Conservation (phyloP, 352 stramenopile species). For the Phytophthora niederhauseri region DNA sequence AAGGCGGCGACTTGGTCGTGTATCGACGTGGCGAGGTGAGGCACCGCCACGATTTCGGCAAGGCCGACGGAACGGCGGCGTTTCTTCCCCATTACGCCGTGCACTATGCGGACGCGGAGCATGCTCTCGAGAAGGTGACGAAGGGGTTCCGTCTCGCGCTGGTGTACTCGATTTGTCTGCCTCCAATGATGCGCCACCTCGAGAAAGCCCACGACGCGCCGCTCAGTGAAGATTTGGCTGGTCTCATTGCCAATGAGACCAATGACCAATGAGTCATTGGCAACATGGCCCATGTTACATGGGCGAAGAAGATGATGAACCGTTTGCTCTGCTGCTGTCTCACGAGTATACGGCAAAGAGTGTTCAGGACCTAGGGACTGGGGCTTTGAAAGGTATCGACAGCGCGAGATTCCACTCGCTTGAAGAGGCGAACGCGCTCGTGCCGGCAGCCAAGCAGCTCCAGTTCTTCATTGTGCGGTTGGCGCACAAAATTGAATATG, state of each 20-base stretch:
- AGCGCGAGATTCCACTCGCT: slow-evolving; percentile 15
- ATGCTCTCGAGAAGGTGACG: slow-evolving; percentile 26
- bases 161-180: slow-evolving; percentile 29
- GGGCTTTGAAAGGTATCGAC: slow-evolving; percentile 24
- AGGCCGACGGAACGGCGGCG: slow-evolving; percentile 10
- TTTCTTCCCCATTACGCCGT: slow-evolving; percentile 23
- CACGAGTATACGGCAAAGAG: slow-evolving; percentile 30
- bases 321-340: slow-evolving; percentile 21
- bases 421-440: slow-evolving; percentile 5
- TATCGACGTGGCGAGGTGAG: slow-evolving; percentile 8
- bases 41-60: slow-evolving; percentile 27
- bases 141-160: slow-evolving; percentile 25
- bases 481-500: slow-evolving; percentile 16
- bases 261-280: too few species aligned
- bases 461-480: slow-evolving; percentile 20
- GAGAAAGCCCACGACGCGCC: not conserved
- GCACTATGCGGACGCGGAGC: slow-evolving; percentile 27
- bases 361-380: slow-evolving; percentile 13
- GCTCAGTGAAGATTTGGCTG: not conserved
- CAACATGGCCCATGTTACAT: too few species aligned
- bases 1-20: slow-evolving; percentile 16
- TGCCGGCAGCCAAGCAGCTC: slow-evolving; percentile 1
- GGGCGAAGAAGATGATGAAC: slow-evolving; percentile 39
- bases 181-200: slow-evolving; percentile 17
- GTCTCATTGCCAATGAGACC: slow-evolving; percentile 38